Base-by-base conservation (phyloP, 2,329 filamentous ascomycete species). In the Didymella pomorum region DNA sequence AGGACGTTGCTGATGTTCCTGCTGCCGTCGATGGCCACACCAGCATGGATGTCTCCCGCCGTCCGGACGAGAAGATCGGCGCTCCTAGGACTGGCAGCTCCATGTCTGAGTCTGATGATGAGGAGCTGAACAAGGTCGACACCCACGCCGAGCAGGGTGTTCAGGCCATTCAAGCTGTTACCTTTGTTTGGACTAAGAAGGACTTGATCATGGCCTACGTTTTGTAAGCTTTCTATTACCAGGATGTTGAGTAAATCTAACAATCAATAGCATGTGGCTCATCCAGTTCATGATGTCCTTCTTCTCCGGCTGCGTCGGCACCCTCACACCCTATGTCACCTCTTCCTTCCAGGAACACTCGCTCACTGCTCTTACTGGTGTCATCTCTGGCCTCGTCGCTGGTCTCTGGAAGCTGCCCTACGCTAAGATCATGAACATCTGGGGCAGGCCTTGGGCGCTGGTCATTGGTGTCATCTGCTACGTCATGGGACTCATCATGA, bases 401-500 rank as follows among this genome's bases (percentile, higher is more conserved):
- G 79, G 78, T 58, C 64, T 79, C 31, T 73, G 71, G 66, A 78
- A 78, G 58, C 71, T 80, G 3, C 78, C 79, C 0, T 72, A 77
- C 45, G 78, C 78, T 14, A 80, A 80, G 63, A 69, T 80, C 48
- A 74, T 80, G 62, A 78, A 80, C 61, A 73, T 80, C 56, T 80
- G 74, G 72, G 79, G 79, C 9, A 71, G 79, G 11, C 73, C 76
- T 0, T 65, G 76, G 44, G 79, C 76, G 6, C 72, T 77, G 20
- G 58, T 65, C 18, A 45, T 79, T 8, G 74, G 75, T 54, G 69
- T 80, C 21, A 54, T 49, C n/a, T 68, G 59, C 37, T 71, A 66
- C 20, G 60, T 69, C 31, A 52, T 76, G 20, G 72, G 72, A 5
- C 65, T 91, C 73, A 89, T 90, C 51, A 81, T 92, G 76, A 89